Percentiles rank a stretch among this genome's conserved stretches.
Conservation (phyloP, 192 early-diverging fungal species). For the Entophlyctis helioformis region DNA sequence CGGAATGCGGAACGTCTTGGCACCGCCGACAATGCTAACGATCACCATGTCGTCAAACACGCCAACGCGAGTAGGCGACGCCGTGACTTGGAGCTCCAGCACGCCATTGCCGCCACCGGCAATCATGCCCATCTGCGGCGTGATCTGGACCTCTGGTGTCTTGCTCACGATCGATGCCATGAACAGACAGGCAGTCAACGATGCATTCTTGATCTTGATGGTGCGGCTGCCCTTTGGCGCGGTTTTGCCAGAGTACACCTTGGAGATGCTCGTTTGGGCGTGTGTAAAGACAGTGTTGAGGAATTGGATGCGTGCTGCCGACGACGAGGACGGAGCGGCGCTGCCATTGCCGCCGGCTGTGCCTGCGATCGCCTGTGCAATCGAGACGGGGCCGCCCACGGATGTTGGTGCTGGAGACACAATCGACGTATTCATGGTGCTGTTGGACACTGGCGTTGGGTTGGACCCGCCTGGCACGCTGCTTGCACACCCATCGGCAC, state of each 20-base stretch:
- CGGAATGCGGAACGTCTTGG: slow-evolving; percentile 20
- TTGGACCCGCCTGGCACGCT: background rate
- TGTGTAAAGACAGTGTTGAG: too few species aligned
- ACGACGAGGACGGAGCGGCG: too few species aligned
- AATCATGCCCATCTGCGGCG: slow-evolving; percentile 14
- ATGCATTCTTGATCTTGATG: slow-evolving; percentile 31
- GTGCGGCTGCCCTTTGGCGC: slow-evolving; percentile 1
- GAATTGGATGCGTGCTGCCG: too few species aligned
- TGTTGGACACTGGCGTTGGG: too few species aligned
- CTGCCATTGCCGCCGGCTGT: too few species aligned
- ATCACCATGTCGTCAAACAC: slow-evolving; percentile 22
- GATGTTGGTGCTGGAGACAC: too few species aligned
- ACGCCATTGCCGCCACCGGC: slow-evolving; percentile 12
- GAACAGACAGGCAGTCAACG: slow-evolving; percentile 16
- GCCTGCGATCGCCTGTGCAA: too few species aligned
- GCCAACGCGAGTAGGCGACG: slow-evolving; percentile 11
- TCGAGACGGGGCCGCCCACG: too few species aligned
- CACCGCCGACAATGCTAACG: slow-evolving; percentile 23
- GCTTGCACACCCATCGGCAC: slow-evolving; percentile 1
- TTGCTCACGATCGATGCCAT: too few species aligned
- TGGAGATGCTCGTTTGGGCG: too few species aligned
- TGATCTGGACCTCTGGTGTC: slow-evolving; percentile 15
- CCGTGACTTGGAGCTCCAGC: slow-evolving; percentile 14
- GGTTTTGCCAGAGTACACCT: too few species aligned
- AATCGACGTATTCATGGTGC: too few species aligned